Evolutionary conservation across 805 yeast genomes (phyloP).

Genomic region (Candida xyloterini): DNA sequence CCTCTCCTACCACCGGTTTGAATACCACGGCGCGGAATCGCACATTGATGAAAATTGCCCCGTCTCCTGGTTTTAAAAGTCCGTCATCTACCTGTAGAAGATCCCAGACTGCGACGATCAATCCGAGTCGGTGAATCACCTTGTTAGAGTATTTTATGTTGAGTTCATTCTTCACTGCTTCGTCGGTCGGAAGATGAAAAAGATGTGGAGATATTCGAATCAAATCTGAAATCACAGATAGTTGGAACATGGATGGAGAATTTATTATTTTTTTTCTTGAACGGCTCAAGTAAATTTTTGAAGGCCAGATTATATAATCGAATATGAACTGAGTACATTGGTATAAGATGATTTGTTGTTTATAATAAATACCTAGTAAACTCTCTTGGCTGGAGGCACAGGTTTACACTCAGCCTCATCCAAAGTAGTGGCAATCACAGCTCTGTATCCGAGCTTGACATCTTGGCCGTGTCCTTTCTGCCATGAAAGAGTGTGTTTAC

Average conservation of each 20-base stretch:
- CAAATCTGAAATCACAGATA: slow-evolving; percentile 77
- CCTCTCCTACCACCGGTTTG: slow-evolving; percentile 93
- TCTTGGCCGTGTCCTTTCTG: slow-evolving; percentile 70
- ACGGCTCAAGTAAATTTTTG: background rate
- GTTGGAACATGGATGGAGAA: slow-evolving; percentile 63
- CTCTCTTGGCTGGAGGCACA: slow-evolving; percentile 96
- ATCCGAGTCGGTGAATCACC: slow-evolving; percentile 78
- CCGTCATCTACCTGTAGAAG: slow-evolving; percentile 82
- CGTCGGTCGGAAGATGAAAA: slow-evolving; percentile 67
- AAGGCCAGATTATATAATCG: slow-evolving; percentile 3
- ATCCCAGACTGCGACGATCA: slow-evolving; percentile 84
- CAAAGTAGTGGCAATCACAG: slow-evolving; percentile 76
- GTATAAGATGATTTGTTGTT: background rate
- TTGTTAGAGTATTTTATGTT: slow-evolving; percentile 84
- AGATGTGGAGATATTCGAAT: slow-evolving; percentile 86
- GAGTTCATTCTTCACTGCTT: slow-evolving; percentile 75
- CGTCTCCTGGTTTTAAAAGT: slow-evolving; percentile 89
- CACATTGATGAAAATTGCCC: slow-evolving; percentile 76
- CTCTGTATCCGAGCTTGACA: slow-evolving; percentile 79
- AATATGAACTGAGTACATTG: background rate
- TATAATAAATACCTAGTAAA: slow-evolving; percentile 50
- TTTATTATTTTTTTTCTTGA: slow-evolving; percentile 1
- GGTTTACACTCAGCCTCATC: slow-evolving; percentile 92
- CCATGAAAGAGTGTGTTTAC: slow-evolving; percentile 96
- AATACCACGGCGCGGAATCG: slow-evolving; percentile 75